These are phyloP conservation scores for Pleurotus salmoneostramineus DNA, from an alignment of 768 basidiomycete genomes.

Conservation along the genomic window DNA sequence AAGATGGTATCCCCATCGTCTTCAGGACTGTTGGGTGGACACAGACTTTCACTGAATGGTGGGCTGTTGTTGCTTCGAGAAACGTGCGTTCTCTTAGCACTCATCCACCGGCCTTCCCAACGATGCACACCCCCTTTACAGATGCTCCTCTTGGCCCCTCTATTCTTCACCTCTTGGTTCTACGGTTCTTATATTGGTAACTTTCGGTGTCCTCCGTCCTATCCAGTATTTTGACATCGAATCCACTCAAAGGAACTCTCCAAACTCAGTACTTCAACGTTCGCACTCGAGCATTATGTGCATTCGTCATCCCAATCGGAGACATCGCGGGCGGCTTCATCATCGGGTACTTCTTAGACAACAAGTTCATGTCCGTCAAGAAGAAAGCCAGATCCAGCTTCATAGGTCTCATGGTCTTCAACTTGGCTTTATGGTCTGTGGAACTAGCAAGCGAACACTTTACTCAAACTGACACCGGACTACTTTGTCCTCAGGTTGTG, in stretches of 20 bases:
- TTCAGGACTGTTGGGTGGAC: conserved; percentile 24
- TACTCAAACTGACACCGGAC: neutral
- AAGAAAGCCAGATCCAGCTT: conserved; percentile 26
- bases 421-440: conserved; percentile 22
- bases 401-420: conserved; percentile 23
- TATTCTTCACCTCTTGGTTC: conserved; percentile 31
- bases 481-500: conserved; percentile 18
- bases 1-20: conserved; percentile 24
- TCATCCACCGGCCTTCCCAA: neutral
- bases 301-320: conserved; percentile 23
- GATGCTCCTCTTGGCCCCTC: conserved; percentile 26
- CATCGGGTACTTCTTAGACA: conserved; percentile 28
- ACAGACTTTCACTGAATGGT: conserved; percentile 23
- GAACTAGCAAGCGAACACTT: neutral
- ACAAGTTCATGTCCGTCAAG: conserved; percentile 22
- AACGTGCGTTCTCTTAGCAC: conserved; percentile 12
- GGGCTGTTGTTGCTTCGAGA: conserved; percentile 20
- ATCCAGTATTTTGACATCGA: neutral
- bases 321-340: conserved; percentile 25
- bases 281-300: conserved; percentile 24
- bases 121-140: neutral
- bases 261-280: conserved; percentile 29
- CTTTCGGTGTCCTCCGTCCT: neutral
- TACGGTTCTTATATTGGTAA: conserved; percentile 25
- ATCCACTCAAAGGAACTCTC: conserved; percentile 18